Evolutionary conservation across 208 protist genomes (phyloP), one percentile per base, ranked within the genome.

Genomic region (Leishmania mexicana): DNA sequence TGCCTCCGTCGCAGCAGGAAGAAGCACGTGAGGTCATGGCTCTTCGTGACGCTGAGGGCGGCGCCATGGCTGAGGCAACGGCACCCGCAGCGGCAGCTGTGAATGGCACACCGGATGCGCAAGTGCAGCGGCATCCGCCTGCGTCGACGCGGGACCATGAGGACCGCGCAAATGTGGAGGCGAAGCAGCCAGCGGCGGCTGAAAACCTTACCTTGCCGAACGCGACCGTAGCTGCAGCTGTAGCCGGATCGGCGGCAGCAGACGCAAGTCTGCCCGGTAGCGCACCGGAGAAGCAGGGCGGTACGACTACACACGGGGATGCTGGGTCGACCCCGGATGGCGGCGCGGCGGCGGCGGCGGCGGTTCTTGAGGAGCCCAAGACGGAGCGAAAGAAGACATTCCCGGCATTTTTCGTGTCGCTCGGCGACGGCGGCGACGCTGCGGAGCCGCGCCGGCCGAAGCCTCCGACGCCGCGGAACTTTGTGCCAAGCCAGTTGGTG

Each of bases 401-500:
- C 42, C 78, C 79, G 0, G 88, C 88, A 67, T 96, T 96, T 65
- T 96, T 96, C 80, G 93, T 96, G 21, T 83, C 93, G 3, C 76
- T 96, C 19, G 76, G 78, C 71, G 72, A 49, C 58, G 81, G 79
- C 31, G 65, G n/a, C 1, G 68, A 75, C 65, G 77, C 72, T 51
- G 49, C 51, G 47, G 89, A 90, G 65, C 93, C 93, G 42, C 85
- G 89, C 6, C 88, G 93, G 57, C 88, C 90, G 58, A 96, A 96
- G 85, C 93, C 93, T 51, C 93, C 93, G 40, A 93, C 91, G 76
- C 93, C 93, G 47, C 81, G 85, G 65, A 96, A 96, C 76, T 94
- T 93, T 83, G 85, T 93, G 47, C 90, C 89, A 0, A 85, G 67
- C 47, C 79, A 82, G 28, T n/a, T 79, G 58, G 47, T 70, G 76